Conservation (phyloP, 1,284 basidiomycete species). For the Naganishia sp. region DNA sequence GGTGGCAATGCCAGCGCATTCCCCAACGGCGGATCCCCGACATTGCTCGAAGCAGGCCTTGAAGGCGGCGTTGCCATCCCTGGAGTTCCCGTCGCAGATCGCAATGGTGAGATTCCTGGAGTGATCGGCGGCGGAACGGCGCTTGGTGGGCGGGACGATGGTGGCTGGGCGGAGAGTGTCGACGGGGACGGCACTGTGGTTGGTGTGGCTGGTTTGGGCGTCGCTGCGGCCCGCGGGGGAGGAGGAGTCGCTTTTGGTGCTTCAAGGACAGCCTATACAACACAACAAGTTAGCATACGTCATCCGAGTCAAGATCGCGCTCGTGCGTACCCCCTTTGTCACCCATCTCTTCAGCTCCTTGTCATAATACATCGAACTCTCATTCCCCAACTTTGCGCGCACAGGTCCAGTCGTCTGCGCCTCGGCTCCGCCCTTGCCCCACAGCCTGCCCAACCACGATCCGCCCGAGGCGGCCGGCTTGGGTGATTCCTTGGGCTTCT, state of each 20-base stretch:
- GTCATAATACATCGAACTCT: constrained; percentile 90
- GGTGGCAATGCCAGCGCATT: constrained; percentile 49
- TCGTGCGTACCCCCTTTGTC: constrained; percentile 76
- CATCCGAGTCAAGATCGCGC: background rate
- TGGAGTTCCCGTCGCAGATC: constrained; percentile 39
- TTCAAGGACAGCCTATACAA: constrained; percentile 58
- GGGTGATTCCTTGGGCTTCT: constrained; percentile 46
- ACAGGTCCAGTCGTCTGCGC: constrained; percentile 60
- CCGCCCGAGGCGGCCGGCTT: constrained; percentile 14
- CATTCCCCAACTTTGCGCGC: constrained; percentile 89
- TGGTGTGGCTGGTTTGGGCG: constrained; percentile 61
- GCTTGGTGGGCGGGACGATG: constrained; percentile 49
- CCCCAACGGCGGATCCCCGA: constrained; percentile 52
- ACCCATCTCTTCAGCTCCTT: constrained; percentile 94
- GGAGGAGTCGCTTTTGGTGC: constrained; percentile 64
- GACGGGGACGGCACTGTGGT: constrained; percentile 56
- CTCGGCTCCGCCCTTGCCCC: constrained; percentile 62
- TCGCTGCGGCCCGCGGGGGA: constrained; percentile 67
- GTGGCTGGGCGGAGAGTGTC: constrained; percentile 43
- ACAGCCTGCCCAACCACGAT: constrained; percentile 81
- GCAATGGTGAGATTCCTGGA: constrained; percentile 50
- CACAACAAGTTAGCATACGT: background rate
- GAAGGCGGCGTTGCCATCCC: constrained; percentile 16
- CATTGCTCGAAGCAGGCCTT: constrained; percentile 36
- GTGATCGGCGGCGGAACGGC: constrained; percentile 39